Percentiles rank a stretch among this genome's conserved stretches.
phyloP scores from a whole-genome alignment of 805 yeast species.

The Ogataea sp. region DNA sequence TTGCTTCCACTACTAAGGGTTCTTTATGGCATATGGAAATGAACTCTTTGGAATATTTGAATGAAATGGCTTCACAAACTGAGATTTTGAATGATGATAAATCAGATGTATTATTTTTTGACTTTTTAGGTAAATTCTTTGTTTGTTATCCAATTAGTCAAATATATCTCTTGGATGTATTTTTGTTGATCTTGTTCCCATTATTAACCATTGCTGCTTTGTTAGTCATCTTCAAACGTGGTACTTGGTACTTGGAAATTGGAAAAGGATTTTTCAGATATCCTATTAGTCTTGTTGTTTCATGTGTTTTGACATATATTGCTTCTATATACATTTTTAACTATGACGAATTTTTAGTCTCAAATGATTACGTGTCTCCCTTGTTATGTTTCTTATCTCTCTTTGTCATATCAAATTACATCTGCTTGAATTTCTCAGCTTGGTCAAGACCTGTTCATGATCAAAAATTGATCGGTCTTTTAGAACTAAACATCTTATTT shows the following conservation, averaged over 20 bases:
- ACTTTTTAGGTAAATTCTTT: constrained; percentile 51
- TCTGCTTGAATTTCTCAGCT: constrained; percentile 39
- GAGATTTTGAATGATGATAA: constrained; percentile 23
- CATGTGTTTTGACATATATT: constrained; percentile 30
- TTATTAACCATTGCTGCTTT: constrained; percentile 38
- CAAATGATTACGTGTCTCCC: constrained; percentile 42
- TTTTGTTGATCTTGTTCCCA: constrained; percentile 49
- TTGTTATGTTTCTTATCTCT: constrained; percentile 39
- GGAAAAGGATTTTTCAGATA: constrained; percentile 43
- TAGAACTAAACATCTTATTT: constrained; percentile 44
- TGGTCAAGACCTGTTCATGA: constrained; percentile 44
- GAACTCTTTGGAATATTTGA: constrained; percentile 54
- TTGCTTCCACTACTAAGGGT: constrained; percentile 51
- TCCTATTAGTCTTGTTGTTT: constrained; percentile 46
- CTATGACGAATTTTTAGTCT: constrained; percentile 41
- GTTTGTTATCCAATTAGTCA: constrained; percentile 42
- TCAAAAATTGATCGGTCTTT: constrained; percentile 48
- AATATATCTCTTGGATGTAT: constrained; percentile 44
- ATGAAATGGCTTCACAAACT: constrained; percentile 31
- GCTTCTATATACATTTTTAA: constrained; percentile 32
- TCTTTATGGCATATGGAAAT: constrained; percentile 84
- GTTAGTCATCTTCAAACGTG: constrained; percentile 35
- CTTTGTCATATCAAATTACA: constrained; percentile 47
- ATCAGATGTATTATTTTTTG: constrained; percentile 53
- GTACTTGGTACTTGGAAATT: constrained; percentile 37